Conservation (phyloP, 1,139 yeast species). For the Candida pseudoviswanathii region DNA sequence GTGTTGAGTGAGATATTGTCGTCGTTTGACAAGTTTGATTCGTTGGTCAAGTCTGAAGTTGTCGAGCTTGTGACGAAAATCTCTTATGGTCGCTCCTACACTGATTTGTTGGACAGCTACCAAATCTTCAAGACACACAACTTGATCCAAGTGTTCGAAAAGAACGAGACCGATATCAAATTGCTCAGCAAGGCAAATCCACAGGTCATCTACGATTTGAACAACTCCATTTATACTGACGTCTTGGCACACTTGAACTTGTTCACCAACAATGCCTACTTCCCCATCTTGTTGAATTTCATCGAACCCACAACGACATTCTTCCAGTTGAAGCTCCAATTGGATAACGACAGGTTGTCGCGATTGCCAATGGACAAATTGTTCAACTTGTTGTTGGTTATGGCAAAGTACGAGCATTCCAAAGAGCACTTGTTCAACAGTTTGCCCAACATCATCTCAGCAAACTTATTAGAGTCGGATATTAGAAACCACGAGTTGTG, state of each 20-base stretch:
- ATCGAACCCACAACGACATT: constrained; percentile 25
- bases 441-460: constrained; percentile 30
- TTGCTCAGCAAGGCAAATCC: constrained; percentile 30
- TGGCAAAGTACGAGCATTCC: constrained; percentile 28
- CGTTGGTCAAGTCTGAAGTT: constrained; percentile 13
- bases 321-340: constrained; percentile 17
- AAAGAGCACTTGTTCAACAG: constrained; percentile 26
- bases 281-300: constrained; percentile 33
- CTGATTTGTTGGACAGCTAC: constrained; percentile 12
- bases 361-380: constrained; percentile 29
- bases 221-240: constrained; percentile 19
- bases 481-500: constrained; percentile 28
- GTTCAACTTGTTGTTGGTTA: constrained; percentile 23
- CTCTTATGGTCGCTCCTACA: constrained; percentile 13
- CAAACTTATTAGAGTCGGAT: constrained; percentile 21
- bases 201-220: constrained; percentile 16
- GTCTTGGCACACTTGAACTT: constrained; percentile 22
- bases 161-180: constrained; percentile 23
- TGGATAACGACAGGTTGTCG: constrained; percentile 22
- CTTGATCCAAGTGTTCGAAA: constrained; percentile 18
- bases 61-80: constrained; percentile 13
- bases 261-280: constrained; percentile 23
- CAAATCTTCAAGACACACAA: constrained; percentile 26
- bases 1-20: constrained; percentile 17
- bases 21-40: constrained; percentile 16